Evolutionary conservation across 2,329 filamentous ascomycete genomes (phyloP), one percentile per base, ranked within the genome.

Genomic region (Fusarium avenaceum): DNA sequence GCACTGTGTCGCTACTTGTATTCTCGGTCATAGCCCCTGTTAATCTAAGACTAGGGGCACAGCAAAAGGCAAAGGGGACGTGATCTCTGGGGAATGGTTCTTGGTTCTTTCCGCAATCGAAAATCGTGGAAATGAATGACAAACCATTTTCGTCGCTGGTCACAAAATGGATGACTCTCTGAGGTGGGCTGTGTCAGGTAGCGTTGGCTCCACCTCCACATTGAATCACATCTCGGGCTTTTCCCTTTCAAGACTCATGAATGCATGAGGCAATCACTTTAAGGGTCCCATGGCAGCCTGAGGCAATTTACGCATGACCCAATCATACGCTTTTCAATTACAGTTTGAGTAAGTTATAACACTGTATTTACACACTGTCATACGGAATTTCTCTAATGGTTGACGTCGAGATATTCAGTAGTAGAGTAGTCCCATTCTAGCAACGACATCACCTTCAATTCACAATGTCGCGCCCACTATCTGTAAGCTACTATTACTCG

Each of bases 381-480:
- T 11, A n/a, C 38, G 49, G 72, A 65, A 74, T 72, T 73, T 74
- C 72, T 74, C 63, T 60, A 56, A 55, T 71, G 57, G 61, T 70
- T 74, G 72, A 74, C 69, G 71, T 74, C 72, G 67, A 65, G 62
- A 60, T 67, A 57, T 65, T 48, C 39, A 42, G 38, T 24, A 6
- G 30, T 11, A 43, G 51, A 53, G 44, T 48, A 48, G 53, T 38
- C 11, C 33, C 45, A 55, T 43, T 32, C 54, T 22, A 51, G 42
- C 59, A 54, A 63, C 51, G 38, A 58, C 51, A 42, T 49, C 42
- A 26, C 38, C 22, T 43, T 53, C 69, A 65, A 61, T 71, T 67
- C 71, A 70, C 60, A 60, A 79, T 80, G 77, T 78, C 76, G 49
- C 76, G 76, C 58, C 71, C 75, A 59, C 56, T 75, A 68, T 77